Evolutionary conservation across 2,329 filamentous ascomycete species (phyloP).

Genomic region (Geosmithia putterillii): DNA sequence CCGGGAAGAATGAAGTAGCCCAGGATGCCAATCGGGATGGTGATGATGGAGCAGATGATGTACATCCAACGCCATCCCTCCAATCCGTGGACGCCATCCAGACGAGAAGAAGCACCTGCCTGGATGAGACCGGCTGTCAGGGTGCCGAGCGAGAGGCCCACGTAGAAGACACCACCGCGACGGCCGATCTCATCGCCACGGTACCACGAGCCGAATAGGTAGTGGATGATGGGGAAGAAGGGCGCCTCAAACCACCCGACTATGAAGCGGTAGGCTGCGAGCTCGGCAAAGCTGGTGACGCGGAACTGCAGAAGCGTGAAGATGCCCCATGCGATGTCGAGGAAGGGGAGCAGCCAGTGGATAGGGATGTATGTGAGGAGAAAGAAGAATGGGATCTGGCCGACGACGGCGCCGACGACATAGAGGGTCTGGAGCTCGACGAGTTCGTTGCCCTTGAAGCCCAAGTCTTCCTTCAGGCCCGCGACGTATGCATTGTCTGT

Average conservation of each 20-base stretch:
- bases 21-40: conserved; percentile 6
- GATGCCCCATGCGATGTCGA: conserved; percentile 41
- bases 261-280: conserved; percentile 40
- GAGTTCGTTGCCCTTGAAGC: conserved; percentile 38
- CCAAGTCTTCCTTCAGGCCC: conserved; percentile 37
- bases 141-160: conserved; percentile 36
- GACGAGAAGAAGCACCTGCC: conserved; percentile 23
- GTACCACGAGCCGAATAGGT: conserved; percentile 42
- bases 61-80: conserved; percentile 23
- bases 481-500: conserved; percentile 40
- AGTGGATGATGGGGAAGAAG: conserved; percentile 31
- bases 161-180: conserved; percentile 36
- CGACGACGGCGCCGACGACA: conserved; percentile 30
- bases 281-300: conserved; percentile 31
- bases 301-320: conserved; percentile 45
- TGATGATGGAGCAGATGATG: conserved; percentile 19
- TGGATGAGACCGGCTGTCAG: conserved; percentile 39
- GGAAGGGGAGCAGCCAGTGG: conserved; percentile 31
- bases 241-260: conserved; percentile 39
- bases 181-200: conserved; percentile 31
- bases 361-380: conserved; percentile 33
- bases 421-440: conserved; percentile 40
- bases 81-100: conserved; percentile 30
- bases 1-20: conserved; percentile 37
- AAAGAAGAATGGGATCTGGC: conserved; percentile 39